phyloP scores from a whole-genome alignment of 1,139 yeast species.

The Saccharomyces pastorianus region DNA sequence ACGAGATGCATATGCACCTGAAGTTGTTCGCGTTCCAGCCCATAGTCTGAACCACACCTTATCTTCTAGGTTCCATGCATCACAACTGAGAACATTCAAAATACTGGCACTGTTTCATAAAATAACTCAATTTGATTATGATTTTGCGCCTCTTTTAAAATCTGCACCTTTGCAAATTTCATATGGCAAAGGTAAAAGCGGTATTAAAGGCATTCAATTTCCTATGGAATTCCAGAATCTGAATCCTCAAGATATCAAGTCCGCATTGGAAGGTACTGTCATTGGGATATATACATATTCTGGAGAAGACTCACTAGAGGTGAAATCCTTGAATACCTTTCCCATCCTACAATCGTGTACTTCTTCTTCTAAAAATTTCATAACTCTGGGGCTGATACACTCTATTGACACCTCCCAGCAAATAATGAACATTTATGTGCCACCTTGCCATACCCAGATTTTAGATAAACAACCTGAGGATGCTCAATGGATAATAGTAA shows the following conservation, averaged over 20 bases:
- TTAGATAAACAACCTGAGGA: conserved; percentile 17
- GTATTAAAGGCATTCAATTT: conserved; percentile 25
- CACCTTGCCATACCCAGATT: conserved; percentile 25
- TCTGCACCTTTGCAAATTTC: conserved; percentile 45
- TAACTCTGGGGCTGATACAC: conserved; percentile 50
- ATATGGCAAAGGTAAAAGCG: conserved; percentile 30
- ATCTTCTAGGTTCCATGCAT: conserved; percentile 28
- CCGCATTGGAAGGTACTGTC: conserved; percentile 47
- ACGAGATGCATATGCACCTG: conserved; percentile 17
- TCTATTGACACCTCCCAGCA: conserved; percentile 44
- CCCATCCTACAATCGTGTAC: conserved; percentile 13
- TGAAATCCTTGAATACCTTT: conserved; percentile 6
- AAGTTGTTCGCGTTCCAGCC: conserved; percentile 14
- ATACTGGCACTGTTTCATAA: conserved; percentile 50
- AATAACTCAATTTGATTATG: conserved; percentile 29
- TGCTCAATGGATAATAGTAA: conserved; percentile 41
- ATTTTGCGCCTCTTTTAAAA: conserved; percentile 45
- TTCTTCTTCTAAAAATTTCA: conserved; percentile 17
- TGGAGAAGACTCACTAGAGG: conserved; percentile 5
- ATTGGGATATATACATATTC: conserved; percentile 39
- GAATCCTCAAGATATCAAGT: conserved; percentile 35
- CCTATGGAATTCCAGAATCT: conserved; percentile 37
- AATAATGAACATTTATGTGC: conserved; percentile 52
- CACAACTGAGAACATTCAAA: conserved; percentile 46
- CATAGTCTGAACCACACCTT: conserved; percentile 5